A percentile compares a stretch with the other conserved stretches of the same genome.
Evolutionary conservation across 1,139 yeast genomes (phyloP).

Genomic region (Casaregolazyma suthepensis): DNA sequence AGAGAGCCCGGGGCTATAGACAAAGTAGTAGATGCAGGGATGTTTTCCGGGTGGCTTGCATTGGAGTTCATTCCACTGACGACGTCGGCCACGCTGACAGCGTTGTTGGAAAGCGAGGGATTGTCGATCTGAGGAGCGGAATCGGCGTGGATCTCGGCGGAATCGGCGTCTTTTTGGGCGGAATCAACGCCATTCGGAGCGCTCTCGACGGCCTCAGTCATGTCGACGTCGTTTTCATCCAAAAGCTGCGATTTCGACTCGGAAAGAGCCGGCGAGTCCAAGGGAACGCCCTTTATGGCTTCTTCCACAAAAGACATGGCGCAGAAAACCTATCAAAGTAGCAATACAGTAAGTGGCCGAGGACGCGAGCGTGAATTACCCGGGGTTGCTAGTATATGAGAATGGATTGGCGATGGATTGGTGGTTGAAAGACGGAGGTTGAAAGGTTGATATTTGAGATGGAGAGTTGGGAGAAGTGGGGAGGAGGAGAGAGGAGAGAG

Average conservation of each 20-base stretch:
- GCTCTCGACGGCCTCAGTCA: constrained; percentile 2
- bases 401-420: not conserved
- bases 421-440: too few relatives aligned
- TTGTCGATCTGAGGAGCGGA: not conserved
- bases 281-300: not conserved
- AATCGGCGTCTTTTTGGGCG: not conserved
- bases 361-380: not conserved
- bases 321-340: not conserved
- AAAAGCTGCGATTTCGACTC: not conserved
- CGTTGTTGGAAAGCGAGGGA: not conserved
- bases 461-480: not conserved
- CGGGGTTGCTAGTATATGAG: not conserved
- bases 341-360: not conserved
- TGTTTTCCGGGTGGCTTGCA: not conserved
- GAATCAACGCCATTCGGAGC: not conserved
- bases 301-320: not conserved
- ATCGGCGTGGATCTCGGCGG: not conserved
- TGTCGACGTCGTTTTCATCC: not conserved
- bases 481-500: not conserved
- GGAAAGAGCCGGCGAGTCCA: not conserved
- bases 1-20: constrained; percentile 10
- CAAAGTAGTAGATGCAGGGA: constrained; percentile 1
- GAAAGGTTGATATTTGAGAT: not conserved
- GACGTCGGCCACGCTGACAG: constrained; percentile 6
- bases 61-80: not conserved